Percentiles rank a stretch among this genome's conserved stretches.
These are phyloP conservation scores for Salvia hispanica DNA, from an alignment of 257 asterid genomes.

Conservation along the genomic window DNA sequence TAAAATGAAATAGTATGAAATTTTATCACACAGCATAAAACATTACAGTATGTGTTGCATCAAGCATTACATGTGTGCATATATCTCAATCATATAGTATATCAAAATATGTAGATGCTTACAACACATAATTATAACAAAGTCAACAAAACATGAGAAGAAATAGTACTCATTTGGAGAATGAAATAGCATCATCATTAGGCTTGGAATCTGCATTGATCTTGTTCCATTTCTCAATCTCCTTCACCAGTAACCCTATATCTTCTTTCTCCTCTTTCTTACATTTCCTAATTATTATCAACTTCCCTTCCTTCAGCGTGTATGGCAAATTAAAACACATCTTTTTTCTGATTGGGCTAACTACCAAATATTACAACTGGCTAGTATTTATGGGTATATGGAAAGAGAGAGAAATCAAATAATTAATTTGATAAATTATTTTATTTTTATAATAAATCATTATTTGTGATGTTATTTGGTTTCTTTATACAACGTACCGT, in stretches of 20 bases:
- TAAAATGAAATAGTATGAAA: too few species aligned
- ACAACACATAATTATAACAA: not conserved
- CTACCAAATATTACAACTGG: not conserved
- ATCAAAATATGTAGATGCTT: not conserved
- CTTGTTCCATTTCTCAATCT: slow-evolving; percentile 35
- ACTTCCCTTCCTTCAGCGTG: slow-evolving; percentile 45
- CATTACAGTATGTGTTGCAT: too few species aligned
- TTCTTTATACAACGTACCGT: slow-evolving; percentile 27
- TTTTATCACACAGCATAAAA: too few species aligned
- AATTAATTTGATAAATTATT: not conserved
- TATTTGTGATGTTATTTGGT: too few species aligned
- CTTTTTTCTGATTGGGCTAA: not conserved
- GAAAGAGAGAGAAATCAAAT: not conserved
- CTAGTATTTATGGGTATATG: not conserved
- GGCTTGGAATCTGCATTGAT: not conserved
- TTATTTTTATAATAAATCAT: too few species aligned
- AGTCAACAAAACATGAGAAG: not conserved
- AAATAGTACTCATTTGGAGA: not conserved
- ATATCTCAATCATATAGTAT: not conserved
- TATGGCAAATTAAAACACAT: slow-evolving; percentile 51
- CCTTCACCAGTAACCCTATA: slow-evolving; percentile 32
- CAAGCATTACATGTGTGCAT: too few species aligned
- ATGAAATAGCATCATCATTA: not conserved
- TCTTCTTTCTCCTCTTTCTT: slow-evolving; percentile 30
- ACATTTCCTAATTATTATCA: slow-evolving; percentile 27